Evolutionary conservation across 345 rosid genomes (phyloP).

Genomic region (Eucalyptus sp.): DNA sequence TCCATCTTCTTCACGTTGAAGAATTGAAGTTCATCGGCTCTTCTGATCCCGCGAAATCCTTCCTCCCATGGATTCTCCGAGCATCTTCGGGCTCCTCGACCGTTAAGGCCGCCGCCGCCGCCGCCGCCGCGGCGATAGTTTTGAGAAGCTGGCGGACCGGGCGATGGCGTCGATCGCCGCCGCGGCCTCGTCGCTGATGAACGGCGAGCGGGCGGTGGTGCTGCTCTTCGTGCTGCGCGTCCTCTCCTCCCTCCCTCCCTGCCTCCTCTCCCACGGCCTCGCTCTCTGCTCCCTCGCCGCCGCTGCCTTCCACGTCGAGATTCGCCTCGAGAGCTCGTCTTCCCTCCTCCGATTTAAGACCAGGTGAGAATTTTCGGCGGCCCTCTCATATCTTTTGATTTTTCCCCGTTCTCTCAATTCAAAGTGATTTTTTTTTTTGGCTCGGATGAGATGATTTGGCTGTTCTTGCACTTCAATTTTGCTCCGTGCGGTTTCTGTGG

Average conservation of each 20-base stretch:
- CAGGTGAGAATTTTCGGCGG: constrained; percentile 16
- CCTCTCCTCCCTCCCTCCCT: constrained; percentile 44
- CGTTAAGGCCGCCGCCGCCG: not conserved
- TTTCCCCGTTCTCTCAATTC: not conserved
- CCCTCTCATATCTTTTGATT: not conserved
- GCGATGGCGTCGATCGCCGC: constrained; percentile 2
- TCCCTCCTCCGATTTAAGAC: constrained; percentile 27
- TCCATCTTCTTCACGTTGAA: not conserved
- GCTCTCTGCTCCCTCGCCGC: constrained; percentile 44
- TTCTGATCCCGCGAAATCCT: not conserved
- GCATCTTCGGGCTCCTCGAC: not conserved
- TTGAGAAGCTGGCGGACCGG: not conserved
- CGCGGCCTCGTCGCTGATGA: constrained; percentile 11
- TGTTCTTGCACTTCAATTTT: not conserved
- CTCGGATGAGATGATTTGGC: not conserved
- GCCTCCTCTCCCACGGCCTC: constrained; percentile 59
- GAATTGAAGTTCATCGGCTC: not conserved
- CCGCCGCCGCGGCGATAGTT: not conserved
- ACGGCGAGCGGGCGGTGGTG: constrained; percentile 87
- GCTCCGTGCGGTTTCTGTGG: not conserved
- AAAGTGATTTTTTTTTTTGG: not conserved
- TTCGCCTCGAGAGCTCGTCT: constrained; percentile 34
- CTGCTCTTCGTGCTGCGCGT: constrained; percentile 35
- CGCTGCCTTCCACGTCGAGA: constrained; percentile 56
- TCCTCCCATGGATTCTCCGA: not conserved